Conservation (phyloP, 2,329 filamentous ascomycete genomes). For the Fusarium coffeatum region DNA sequence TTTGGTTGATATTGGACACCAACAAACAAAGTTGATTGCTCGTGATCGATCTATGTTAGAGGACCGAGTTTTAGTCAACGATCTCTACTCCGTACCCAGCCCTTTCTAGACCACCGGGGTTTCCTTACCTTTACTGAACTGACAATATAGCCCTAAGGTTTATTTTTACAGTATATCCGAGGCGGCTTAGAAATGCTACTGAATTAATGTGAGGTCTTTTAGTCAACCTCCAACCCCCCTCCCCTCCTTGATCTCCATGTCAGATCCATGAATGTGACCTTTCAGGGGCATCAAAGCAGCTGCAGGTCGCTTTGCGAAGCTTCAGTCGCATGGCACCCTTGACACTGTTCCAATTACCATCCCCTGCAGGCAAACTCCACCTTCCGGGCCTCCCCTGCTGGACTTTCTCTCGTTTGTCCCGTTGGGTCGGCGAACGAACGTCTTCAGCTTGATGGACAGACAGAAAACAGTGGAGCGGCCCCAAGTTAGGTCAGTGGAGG, state of each 20-base stretch:
- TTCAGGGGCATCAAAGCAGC: constrained; percentile 30
- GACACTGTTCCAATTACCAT: constrained; percentile 32
- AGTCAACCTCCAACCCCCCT: constrained; percentile 11
- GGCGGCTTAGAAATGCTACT: background rate
- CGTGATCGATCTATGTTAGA: background rate
- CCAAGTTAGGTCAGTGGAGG: constrained; percentile 13
- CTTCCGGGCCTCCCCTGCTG: constrained; percentile 34
- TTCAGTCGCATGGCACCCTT: constrained; percentile 40
- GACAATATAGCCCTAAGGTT: background rate
- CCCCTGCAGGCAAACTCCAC: constrained; percentile 28
- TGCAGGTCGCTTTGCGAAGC: constrained; percentile 22
- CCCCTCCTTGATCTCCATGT: background rate
- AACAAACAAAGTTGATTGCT: background rate
- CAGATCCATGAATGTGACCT: constrained; percentile 15
- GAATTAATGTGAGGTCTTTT: constrained; percentile 8
- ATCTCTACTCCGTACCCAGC: background rate
- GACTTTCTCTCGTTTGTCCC: constrained; percentile 3
- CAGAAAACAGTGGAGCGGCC: background rate
- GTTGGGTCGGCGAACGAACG: constrained; percentile 15
- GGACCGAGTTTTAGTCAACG: background rate
- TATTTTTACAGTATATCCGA: background rate
- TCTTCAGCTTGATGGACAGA: constrained; percentile 5
- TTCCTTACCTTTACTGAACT: constrained; percentile 16
- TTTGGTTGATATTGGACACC: background rate
- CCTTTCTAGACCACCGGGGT: background rate